Percentiles rank a stretch among this genome's conserved stretches.
Conservation (phyloP, 1,139 yeast species). For the Yamadazyma kanchanaburiensis region DNA sequence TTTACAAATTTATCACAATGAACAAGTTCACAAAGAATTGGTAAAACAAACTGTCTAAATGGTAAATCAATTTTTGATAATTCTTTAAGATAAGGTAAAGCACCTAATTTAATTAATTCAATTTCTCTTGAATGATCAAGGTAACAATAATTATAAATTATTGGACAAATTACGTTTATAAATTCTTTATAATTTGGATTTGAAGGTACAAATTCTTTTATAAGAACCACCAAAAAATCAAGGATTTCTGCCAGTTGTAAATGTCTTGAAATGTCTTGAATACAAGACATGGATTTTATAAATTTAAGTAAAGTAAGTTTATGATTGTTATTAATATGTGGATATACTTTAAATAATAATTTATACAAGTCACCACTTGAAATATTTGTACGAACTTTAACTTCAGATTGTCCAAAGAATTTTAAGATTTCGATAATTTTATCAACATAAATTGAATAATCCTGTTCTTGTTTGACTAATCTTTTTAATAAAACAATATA, state of each 20-base stretch:
- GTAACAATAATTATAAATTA: conserved; percentile 55
- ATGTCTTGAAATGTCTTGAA: conserved; percentile 31
- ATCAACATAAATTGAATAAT: conserved; percentile 16
- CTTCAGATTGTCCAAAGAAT: conserved; percentile 43
- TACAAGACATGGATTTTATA: conserved; percentile 40
- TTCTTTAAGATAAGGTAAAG: conserved; percentile 47
- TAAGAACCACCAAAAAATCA: conserved; percentile 32
- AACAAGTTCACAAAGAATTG: conserved; percentile 61
- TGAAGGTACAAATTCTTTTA: conserved; percentile 28
- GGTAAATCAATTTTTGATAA: conserved; percentile 47
- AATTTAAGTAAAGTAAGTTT: conserved; percentile 41
- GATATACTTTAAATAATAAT: conserved; percentile 38
- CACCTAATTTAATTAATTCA: conserved; percentile 53
- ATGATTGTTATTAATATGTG: conserved; percentile 25
- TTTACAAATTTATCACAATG: conserved; percentile 44
- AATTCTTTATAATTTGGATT: conserved; percentile 36
- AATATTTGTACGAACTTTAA: conserved; percentile 36
- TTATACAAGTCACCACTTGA: conserved; percentile 46
- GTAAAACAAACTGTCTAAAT: conserved; percentile 59
- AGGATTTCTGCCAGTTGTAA: conserved; percentile 40
- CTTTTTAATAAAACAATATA: conserved; percentile 42
- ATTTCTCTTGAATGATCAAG: conserved; percentile 51
- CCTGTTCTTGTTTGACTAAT: conserved; percentile 15
- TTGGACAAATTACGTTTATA: conserved; percentile 41
- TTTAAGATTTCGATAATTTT: conserved; percentile 37